Evolutionary conservation across 2,329 filamentous ascomycete genomes (phyloP), one percentile per base, ranked within the genome.

Genomic region (Dryadomyces sulphureus): DNA sequence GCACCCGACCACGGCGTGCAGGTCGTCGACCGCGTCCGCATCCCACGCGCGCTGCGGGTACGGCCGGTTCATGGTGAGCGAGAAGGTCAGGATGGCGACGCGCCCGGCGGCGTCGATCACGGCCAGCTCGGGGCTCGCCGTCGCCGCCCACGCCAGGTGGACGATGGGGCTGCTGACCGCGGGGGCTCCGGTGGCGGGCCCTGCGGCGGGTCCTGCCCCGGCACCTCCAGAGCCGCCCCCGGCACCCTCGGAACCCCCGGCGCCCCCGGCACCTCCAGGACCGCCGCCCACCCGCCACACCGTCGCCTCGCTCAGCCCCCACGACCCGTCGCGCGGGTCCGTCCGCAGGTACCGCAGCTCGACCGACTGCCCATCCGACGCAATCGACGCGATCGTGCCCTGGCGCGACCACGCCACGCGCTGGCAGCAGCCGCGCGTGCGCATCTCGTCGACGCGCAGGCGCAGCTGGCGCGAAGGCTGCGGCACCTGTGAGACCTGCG

Each of bases 371-470:
- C 84, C 83, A 62, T 89, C 82, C 16, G 75, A 65, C 19, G 80
- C 75, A 53, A 96, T 82, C 45, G 81, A 82, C 24, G 89, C 89
- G 53, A 96, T 85, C 49, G 81, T 87, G 38, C 90, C 90, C 50
- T 79, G 75, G 55, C 81, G 88, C 11, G 90, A 94, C 89, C 90
- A 96, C 25, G 84, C 53, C 20, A 46, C 79, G 65, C 76, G 92
- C 87, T 88, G 83, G 69, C 81, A 86, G 60, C 84, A 92, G 16
- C 87, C 87, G 48, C 75, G 75, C 48, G 73, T 68, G 53, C 83
- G 77, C 54, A 92, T 68, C 56, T 93, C 84, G 59, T 92, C 84
- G 34, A 94, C 62, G 47, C 84, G 75, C 56, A 81, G 75, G 30
- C 78, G 72, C 19, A 94, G 70, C 47, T 81, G 77, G 60, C 82